Evolutionary conservation across 2,329 filamentous ascomycete species (phyloP), one percentile per base, ranked within the genome.

Genomic region (Plenodomus tracheiphilus): DNA sequence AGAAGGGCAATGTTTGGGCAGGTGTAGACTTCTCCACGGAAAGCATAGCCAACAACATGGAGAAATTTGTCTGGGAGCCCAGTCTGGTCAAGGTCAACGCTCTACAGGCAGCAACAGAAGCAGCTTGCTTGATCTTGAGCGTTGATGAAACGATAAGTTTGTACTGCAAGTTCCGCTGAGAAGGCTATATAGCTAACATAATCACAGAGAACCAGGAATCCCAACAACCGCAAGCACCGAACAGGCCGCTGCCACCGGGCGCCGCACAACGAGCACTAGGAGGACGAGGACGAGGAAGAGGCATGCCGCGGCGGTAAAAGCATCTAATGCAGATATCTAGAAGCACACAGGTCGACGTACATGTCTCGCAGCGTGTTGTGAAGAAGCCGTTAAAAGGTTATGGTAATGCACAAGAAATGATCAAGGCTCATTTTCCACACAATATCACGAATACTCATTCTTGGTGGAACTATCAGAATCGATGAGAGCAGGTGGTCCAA

Each of bases 51-150:
- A 89, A 99, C 77, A 97, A 97, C 81, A 87, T 97, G 82, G 88
- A 90, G 71, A 86, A 84, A 47, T 99, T 97, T 73, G 94, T 99
- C 36, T 99, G 94, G 94, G 94, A 99, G 77, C 94, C 94, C 5
- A 88, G 89, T 40, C 79, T 97, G 57, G 89, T 99, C 70, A 99
- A 99, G 85, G 82, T 95, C 74, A 99, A 99, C 74, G 94, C 94
- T 61, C 88, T 99, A 58, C 91, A 96, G 78, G 93, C 94, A 17
- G 94, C 94, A 43, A 92, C 92, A 25, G 94, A 99, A 77, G 94
- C 94, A 18, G 89, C 88, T 62, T 99, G 94, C 78, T 77, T 99
- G 78, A 97, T 99, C 61, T 78, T 99, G 66, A 88, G 91, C 64
- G 94, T 99, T 47, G 94, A 99, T 70, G 94, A 99, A 84, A 99